Evolutionary conservation across 179 eudicot genomes (phyloP).

Genomic region (Actinidia polygama): DNA sequence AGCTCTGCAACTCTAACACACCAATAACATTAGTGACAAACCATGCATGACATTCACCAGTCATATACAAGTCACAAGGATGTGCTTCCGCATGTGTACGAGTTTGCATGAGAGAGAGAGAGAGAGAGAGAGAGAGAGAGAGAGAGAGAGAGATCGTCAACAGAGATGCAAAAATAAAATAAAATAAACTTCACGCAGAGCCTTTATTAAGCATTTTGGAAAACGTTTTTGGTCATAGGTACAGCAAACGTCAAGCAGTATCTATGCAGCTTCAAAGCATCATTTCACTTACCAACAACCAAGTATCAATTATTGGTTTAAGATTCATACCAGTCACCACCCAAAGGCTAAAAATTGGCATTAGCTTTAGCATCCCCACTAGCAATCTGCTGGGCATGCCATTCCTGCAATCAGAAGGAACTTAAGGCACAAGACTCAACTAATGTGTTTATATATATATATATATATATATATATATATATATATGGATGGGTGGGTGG

Average conservation of each 20-base stretch:
- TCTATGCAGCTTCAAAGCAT: neutral
- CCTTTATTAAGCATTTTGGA: neutral
- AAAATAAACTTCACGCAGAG: constrained; percentile 9
- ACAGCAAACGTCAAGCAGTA: neutral
- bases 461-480: neutral
- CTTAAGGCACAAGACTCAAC: constrained; percentile 15
- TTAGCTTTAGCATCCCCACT: constrained; percentile 95
- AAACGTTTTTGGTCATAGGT: neutral
- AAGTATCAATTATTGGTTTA: neutral
- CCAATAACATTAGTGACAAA: neutral
- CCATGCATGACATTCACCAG: neutral
- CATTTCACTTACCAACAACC: neutral
- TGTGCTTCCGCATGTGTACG: neutral
- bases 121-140: neutral
- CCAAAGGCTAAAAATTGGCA: constrained; percentile 97
- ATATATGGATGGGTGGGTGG: neutral
- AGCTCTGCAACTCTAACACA: neutral
- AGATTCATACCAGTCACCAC: constrained; percentile 85
- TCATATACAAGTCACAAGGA: neutral
- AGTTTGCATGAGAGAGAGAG: neutral
- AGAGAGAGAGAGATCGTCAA: neutral
- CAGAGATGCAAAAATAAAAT: neutral
- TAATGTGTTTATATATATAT: neutral
- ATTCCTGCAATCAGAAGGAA: constrained; percentile 56
- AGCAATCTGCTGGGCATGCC: constrained; percentile 92